Evolutionary conservation across 768 basidiomycete genomes (phyloP).

Genomic region (Suillus lakei): DNA sequence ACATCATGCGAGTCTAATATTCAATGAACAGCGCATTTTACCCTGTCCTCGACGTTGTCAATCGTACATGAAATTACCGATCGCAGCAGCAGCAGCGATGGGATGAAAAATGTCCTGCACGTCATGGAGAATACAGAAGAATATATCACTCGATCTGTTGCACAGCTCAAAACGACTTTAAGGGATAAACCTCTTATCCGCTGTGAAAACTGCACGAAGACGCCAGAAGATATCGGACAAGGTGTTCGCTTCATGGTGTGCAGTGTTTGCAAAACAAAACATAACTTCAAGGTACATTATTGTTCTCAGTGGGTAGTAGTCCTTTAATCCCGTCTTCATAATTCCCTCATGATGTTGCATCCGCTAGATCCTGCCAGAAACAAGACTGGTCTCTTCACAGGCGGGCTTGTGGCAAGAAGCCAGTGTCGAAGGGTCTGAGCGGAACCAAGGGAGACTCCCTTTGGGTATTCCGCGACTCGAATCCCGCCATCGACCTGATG

Average conservation of each 20-base stretch:
- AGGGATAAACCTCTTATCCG: slow-evolving; percentile 22
- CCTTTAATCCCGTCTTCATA: not conserved
- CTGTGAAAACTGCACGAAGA: slow-evolving; percentile 25
- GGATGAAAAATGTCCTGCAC: slow-evolving; percentile 7
- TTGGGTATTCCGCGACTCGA: slow-evolving; percentile 13
- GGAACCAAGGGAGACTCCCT: slow-evolving; percentile 23
- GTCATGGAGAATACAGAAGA: slow-evolving; percentile 9
- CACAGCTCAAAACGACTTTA: not conserved
- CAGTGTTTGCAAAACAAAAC: slow-evolving; percentile 23
- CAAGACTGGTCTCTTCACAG: slow-evolving; percentile 23
- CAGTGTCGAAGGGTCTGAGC: slow-evolving; percentile 20
- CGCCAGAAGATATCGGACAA: slow-evolving; percentile 19
- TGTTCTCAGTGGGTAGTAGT: slow-evolving; percentile 18
- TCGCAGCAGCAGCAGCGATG: not conserved
- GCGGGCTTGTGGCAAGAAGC: slow-evolving; percentile 22
- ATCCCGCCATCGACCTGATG: slow-evolving; percentile 11
- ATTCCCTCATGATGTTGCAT: not conserved
- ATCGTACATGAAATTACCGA: slow-evolving; percentile 4
- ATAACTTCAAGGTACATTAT: slow-evolving; percentile 22
- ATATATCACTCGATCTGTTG: slow-evolving; percentile 1
- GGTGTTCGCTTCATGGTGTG: slow-evolving; percentile 26
- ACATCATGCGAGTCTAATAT: not conserved
- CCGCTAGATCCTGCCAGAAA: slow-evolving; percentile 21
- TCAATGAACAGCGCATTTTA: slow-evolving; percentile 12
- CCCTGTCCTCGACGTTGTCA: slow-evolving; percentile 7